A percentile compares a stretch with the other conserved stretches of the same genome.
Conservation (phyloP, 805 yeast genomes). For the Cyberlindnera lachancei region DNA sequence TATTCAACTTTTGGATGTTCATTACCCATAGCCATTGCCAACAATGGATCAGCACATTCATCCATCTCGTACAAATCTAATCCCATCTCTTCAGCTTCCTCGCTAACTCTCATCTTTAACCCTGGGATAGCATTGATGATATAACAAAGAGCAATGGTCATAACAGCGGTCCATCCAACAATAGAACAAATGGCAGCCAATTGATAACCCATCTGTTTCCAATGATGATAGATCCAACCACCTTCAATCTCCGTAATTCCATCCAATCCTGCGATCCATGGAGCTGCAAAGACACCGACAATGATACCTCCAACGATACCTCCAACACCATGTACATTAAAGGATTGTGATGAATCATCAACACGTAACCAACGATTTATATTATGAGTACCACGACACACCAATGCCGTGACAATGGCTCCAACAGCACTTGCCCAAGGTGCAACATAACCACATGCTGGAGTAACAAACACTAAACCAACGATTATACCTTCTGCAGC, state of each 20-base stretch:
- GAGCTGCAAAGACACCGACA: slow-evolving; percentile 80
- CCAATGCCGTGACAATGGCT: slow-evolving; percentile 69
- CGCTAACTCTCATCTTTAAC: slow-evolving; percentile 34
- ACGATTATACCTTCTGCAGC: slow-evolving; percentile 91
- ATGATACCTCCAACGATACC: slow-evolving; percentile 83
- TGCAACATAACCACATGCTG: slow-evolving; percentile 88
- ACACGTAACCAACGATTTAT: slow-evolving; percentile 69
- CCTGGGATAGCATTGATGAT: slow-evolving; percentile 47
- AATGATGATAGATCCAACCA: slow-evolving; percentile 91
- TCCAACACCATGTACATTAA: slow-evolving; percentile 97
- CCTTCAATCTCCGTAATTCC: slow-evolving; percentile 78
- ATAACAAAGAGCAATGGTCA: slow-evolving; percentile 37
- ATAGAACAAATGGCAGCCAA: slow-evolving; percentile 46
- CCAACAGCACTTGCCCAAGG: slow-evolving; percentile 85
- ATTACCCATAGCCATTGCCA: slow-evolving; percentile 3
- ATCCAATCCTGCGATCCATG: slow-evolving; percentile 83
- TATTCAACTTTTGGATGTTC: slow-evolving; percentile 9
- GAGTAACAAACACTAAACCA: slow-evolving; percentile 96
- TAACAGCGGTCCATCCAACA: slow-evolving; percentile 37
- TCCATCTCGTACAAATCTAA: slow-evolving; percentile 44
- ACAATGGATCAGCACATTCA: slow-evolving; percentile 35
- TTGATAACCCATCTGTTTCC: slow-evolving; percentile 87
- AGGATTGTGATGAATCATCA: slow-evolving; percentile 87
- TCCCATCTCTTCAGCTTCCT: slow-evolving; percentile 45
- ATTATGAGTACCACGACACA: slow-evolving; percentile 83